phyloP scores from a whole-genome alignment of 176 grass and related monocot genomes.

The Hsuehochloa calcarea region DNA sequence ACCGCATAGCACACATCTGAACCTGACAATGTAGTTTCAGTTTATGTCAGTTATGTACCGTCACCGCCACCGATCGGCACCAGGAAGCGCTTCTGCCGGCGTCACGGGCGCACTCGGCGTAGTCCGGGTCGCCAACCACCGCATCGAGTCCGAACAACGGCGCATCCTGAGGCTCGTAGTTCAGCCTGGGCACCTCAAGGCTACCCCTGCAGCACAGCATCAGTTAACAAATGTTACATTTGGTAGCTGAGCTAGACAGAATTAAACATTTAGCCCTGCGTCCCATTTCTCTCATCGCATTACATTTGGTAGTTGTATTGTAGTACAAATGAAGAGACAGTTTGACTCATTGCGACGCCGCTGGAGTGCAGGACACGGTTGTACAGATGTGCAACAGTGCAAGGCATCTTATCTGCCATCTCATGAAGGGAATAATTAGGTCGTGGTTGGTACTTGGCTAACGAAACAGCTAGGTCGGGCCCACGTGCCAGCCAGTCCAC shows the following conservation, averaged over 20 bases:
- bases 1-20: neutral
- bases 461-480: slow-evolving; percentile 16
- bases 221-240: neutral
- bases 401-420: slow-evolving; percentile 25
- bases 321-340: neutral
- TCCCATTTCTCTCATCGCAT: neutral
- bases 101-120: slow-evolving; percentile 46
- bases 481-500: neutral
- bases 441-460: slow-evolving; percentile 27
- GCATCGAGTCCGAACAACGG: neutral
- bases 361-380: slow-evolving; percentile 2
- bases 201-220: slow-evolving; percentile 47
- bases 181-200: slow-evolving; percentile 53
- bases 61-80: slow-evolving; percentile 47
- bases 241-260: neutral
- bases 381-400: neutral
- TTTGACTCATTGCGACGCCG: neutral
- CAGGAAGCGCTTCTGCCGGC: slow-evolving; percentile 41
- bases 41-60: slow-evolving; percentile 37
- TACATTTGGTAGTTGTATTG: neutral
- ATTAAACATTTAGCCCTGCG: neutral
- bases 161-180: slow-evolving; percentile 38
- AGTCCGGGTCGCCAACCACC: slow-evolving; percentile 22
- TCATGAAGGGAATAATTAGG: slow-evolving; percentile 32
- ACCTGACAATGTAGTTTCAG: neutral